Percentiles rank a stretch among this genome's conserved stretches.
phyloP scores from a whole-genome alignment of 257 asterid genomes.

The Plantago elongata region DNA sequence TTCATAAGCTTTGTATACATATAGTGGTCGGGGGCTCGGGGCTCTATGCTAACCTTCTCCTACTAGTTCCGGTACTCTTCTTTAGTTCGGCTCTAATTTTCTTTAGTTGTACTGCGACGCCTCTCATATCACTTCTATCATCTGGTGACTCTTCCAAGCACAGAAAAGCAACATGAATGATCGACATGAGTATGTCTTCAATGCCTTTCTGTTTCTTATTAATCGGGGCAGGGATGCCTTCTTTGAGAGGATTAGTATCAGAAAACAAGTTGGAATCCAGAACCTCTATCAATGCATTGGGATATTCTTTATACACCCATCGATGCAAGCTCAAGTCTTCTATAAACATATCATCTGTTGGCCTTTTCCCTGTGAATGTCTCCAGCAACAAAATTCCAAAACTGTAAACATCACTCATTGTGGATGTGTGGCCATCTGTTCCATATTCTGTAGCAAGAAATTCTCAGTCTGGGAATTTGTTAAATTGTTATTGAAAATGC shows the following conservation, averaged over 20 bases:
- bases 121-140: constrained; percentile 30
- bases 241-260: constrained; percentile 9
- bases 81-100: constrained; percentile 27
- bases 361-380: constrained; percentile 38
- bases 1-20: too few species aligned
- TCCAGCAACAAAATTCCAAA: constrained; percentile 39
- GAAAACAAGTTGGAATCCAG: constrained; percentile 23
- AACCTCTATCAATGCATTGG: constrained; percentile 26
- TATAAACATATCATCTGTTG: constrained; percentile 32
- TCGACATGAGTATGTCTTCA: constrained; percentile 10
- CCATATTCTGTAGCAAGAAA: constrained; percentile 31
- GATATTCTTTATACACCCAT: constrained; percentile 30
- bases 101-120: constrained; percentile 20
- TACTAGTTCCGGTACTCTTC: constrained; percentile 1
- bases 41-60: neutral
- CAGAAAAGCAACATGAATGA: constrained; percentile 24
- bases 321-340: constrained; percentile 31
- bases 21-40: too few species aligned
- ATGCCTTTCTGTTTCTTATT: neutral
- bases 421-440: constrained; percentile 31
- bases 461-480: too few species aligned
- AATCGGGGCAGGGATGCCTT: constrained; percentile 1
- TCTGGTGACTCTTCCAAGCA: constrained; percentile 34
- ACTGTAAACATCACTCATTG: constrained; percentile 39
- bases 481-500: too few species aligned